A percentile compares a stretch with the other conserved stretches of the same genome.
These are phyloP conservation scores for Penstemon barbatus DNA, from an alignment of 257 asterid genomes.

Conservation along the genomic window DNA sequence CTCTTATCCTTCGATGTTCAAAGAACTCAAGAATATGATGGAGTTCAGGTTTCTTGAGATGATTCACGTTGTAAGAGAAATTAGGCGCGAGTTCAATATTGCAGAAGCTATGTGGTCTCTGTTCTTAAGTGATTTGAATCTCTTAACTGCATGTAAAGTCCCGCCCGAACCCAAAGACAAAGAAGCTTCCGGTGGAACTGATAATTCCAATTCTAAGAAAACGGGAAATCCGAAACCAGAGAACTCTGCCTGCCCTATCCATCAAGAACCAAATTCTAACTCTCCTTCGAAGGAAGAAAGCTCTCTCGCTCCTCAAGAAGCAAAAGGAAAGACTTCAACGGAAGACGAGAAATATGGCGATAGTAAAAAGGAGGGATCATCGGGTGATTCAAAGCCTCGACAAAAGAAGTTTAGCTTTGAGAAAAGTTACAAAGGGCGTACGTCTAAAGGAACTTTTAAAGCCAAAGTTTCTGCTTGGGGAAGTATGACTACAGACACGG, in stretches of 20 bases:
- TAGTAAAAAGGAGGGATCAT: slow-evolving; percentile 37
- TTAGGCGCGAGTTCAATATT: slow-evolving; percentile 51
- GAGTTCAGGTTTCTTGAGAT: slow-evolving; percentile 72
- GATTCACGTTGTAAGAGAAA: slow-evolving; percentile 68
- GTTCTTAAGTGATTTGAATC: slow-evolving; percentile 64
- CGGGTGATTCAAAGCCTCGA: slow-evolving; percentile 48
- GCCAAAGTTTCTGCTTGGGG: slow-evolving; percentile 71
- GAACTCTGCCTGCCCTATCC: background rate
- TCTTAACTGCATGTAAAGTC: slow-evolving; percentile 50
- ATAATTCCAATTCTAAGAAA: background rate
- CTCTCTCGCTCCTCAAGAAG: slow-evolving; percentile 38
- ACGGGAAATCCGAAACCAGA: slow-evolving; percentile 34
- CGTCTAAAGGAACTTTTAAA: slow-evolving; percentile 62
- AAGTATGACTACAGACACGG: slow-evolving; percentile 46
- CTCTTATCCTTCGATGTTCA: slow-evolving; percentile 38
- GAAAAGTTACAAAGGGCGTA: slow-evolving; percentile 58
- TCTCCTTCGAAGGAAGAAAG: slow-evolving; percentile 32
- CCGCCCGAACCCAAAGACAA: slow-evolving; percentile 18
- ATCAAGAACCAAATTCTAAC: slow-evolving; percentile 18
- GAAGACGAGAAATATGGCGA: slow-evolving; percentile 47
- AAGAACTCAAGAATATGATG: slow-evolving; percentile 52
- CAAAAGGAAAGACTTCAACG: slow-evolving; percentile 34
- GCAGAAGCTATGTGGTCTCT: slow-evolving; percentile 80
- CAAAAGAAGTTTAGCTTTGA: slow-evolving; percentile 64
- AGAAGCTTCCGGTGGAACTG: slow-evolving; percentile 31